Base-by-base conservation (phyloP, 2,329 filamentous ascomycete species). In the Orbilia quercus region DNA sequence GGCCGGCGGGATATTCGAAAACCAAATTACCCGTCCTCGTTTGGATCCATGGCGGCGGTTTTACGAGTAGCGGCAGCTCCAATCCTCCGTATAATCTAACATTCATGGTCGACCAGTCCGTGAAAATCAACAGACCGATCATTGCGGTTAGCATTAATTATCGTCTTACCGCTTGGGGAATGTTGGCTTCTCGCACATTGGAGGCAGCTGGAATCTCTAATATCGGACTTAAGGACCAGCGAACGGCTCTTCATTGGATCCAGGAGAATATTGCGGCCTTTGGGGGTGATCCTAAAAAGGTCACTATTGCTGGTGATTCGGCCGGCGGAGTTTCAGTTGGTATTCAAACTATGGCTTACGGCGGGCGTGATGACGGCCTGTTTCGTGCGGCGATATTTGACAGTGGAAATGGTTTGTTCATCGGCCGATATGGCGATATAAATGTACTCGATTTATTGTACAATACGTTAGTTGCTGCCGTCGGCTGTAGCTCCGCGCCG, bases 241-340 rank as follows among this genome's bases (percentile, higher is more conserved):
- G 84, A 71, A 77, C 84, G 14, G 82, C 86, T 14, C 81, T 90
- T 20, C 80, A 82, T 63, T 90, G 88, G 88, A 84, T 90, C 18
- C 81, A 83, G 74, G 81, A 84, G 23, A 89, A 89, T 78, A 85
- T 88, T 59, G 83, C 79, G 5, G 81, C 80, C 2, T 88, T 90
- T 79, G 88, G 87, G 9, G 88, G 88, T 1, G 84, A 90, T 76
- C 81, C 81, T 1, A 79, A 80, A 7, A 84, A 85, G 72, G 83
- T 90, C 18, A 89, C 87, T 1, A 77, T 89, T 55, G 92, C 86
- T 87, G 84, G 89, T 88, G 84, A 87, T 79, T 84, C 82, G 1
- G 84, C 85, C 0, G 85, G 85, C 11, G 84, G 79, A 45, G 82
- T 82, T 53, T 83, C 81, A 2, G 81, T 87, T 0, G 82, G 82